Evolutionary conservation across 257 asterid genomes (phyloP).

Genomic region (Pogostemon cablin): DNA sequence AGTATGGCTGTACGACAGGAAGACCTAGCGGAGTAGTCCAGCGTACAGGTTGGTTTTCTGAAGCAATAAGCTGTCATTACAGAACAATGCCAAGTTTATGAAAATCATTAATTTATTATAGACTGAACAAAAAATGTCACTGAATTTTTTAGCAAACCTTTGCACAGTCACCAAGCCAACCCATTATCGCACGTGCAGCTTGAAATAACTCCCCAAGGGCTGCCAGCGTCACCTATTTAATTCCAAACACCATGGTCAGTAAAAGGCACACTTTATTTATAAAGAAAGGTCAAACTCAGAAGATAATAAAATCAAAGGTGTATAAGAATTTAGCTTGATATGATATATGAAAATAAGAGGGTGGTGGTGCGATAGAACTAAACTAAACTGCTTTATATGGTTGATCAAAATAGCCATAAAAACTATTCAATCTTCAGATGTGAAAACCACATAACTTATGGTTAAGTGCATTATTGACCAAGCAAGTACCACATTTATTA

Average conservation of each 20-base stretch:
- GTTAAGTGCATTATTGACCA: not conserved
- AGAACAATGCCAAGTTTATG: slow-evolving; percentile 27
- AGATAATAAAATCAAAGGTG: not conserved
- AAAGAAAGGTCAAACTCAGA: slow-evolving; percentile 16
- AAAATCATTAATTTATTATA: slow-evolving; percentile 16
- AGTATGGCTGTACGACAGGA: slow-evolving; percentile 96
- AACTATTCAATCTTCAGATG: no score
- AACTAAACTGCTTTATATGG: not conserved
- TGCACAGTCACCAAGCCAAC: slow-evolving; percentile 98
- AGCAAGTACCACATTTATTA: slow-evolving; percentile 14
- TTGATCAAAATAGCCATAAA: not conserved
- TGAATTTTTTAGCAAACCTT: slow-evolving; percentile 58
- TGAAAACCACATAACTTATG: not conserved
- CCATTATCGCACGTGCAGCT: slow-evolving; percentile 96
- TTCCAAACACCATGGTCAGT: not conserved
- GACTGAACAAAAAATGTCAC: not conserved
- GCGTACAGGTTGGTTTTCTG: slow-evolving; percentile 80
- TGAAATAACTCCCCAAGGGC: slow-evolving; percentile 91
- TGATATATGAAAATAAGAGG: not conserved
- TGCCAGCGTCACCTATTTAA: slow-evolving; percentile 72
- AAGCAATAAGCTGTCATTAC: slow-evolving; percentile 71
- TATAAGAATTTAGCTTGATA: slow-evolving; percentile 6
- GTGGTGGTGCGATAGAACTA: not conserved
- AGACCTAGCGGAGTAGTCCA: slow-evolving; percentile 99
- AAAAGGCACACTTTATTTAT: slow-evolving; percentile 19